Percentiles rank a stretch among this genome's conserved stretches.
Evolutionary conservation across 495 filamentous ascomycete genomes (phyloP).

Genomic region (Neurospora africana): DNA sequence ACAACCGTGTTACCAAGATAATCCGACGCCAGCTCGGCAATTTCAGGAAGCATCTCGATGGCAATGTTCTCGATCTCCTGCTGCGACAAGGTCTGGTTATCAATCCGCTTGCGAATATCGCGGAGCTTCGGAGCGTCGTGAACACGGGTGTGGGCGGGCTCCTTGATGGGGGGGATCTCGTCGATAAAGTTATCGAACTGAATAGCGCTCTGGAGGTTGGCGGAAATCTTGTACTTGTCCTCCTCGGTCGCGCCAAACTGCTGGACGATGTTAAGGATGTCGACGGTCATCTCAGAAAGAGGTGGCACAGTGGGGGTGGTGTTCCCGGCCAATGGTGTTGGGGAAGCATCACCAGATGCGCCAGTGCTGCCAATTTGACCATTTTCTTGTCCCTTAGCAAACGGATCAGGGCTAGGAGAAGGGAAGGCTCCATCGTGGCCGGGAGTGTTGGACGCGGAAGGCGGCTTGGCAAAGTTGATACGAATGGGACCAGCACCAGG

Average conservation of each 20-base stretch:
- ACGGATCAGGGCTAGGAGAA: slow-evolving; percentile 91
- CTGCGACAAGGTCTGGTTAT: slow-evolving; percentile 77
- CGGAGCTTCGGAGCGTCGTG: slow-evolving; percentile 93
- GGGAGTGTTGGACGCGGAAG: slow-evolving; percentile 75
- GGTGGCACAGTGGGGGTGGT: slow-evolving; percentile 56
- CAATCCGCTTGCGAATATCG: slow-evolving; percentile 94
- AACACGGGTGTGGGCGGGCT: slow-evolving; percentile 80
- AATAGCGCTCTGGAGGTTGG: slow-evolving; percentile 66
- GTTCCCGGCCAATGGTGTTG: slow-evolving; percentile 30
- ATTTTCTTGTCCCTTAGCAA: slow-evolving; percentile 42
- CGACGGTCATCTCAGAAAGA: slow-evolving; percentile 62
- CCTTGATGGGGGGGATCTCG: slow-evolving; percentile 82
- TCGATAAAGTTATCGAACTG: slow-evolving; percentile 58
- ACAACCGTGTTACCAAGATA: slow-evolving; percentile 99
- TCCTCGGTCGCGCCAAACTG: slow-evolving; percentile 84
- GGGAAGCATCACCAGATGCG: slow-evolving; percentile 35
- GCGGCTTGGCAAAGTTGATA: slow-evolving; percentile 95
- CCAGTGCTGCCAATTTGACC: slow-evolving; percentile 26
- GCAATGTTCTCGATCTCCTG: slow-evolving; percentile 90
- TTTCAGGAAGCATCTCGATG: slow-evolving; percentile 85
- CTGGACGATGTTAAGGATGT: slow-evolving; percentile 77
- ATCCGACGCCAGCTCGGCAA: slow-evolving; percentile 87
- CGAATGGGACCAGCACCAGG: slow-evolving; percentile 89
- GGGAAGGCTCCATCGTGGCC: slow-evolving; percentile 71
- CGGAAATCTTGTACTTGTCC: slow-evolving; percentile 60